Conservation (phyloP, 176 grass and related monocot genomes). For the Oryza glaberrima region DNA sequence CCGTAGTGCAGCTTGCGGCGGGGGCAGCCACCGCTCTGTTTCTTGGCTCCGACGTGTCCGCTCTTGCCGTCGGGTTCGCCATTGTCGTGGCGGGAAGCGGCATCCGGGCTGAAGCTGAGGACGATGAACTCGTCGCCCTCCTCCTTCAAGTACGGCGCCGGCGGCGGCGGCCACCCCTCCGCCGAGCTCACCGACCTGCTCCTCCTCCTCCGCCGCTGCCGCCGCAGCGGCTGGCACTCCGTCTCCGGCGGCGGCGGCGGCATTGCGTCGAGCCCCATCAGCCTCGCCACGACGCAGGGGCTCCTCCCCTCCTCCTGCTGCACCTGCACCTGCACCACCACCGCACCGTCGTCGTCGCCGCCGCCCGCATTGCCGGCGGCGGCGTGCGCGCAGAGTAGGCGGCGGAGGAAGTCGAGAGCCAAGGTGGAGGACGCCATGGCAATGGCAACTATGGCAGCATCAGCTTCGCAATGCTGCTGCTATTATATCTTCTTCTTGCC, state of each 20-base stretch:
- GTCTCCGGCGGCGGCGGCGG: slow-evolving; percentile 6
- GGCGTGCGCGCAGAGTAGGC: slow-evolving; percentile 56
- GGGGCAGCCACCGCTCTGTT: neutral
- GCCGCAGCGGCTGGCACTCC: neutral
- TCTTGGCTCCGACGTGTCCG: neutral
- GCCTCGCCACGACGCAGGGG: slow-evolving; percentile 81
- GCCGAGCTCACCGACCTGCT: slow-evolving; percentile 57
- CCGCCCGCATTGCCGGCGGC: neutral
- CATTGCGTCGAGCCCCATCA: slow-evolving; percentile 93
- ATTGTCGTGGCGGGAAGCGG: neutral
- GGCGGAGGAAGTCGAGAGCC: slow-evolving; percentile 57
- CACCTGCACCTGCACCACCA: neutral
- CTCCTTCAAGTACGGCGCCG: slow-evolving; percentile 58
- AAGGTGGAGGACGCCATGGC: slow-evolving; percentile 49
- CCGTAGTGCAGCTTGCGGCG: slow-evolving; percentile 26
- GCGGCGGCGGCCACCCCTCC: slow-evolving; percentile 43
- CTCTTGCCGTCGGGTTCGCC: neutral
- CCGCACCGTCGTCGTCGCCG: neutral
- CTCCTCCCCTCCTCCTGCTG: slow-evolving; percentile 25
- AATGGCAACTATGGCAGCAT: slow-evolving; percentile 1
- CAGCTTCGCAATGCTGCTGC: neutral
- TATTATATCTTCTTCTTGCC: too few species aligned
- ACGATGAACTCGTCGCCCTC: slow-evolving; percentile 90
- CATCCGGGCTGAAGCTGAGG: slow-evolving; percentile 79
- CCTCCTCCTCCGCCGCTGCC: neutral